A percentile compares a stretch with the other conserved stretches of the same genome.
Evolutionary conservation across 805 yeast genomes (phyloP).

Genomic region (Cyberlindnera veronae): DNA sequence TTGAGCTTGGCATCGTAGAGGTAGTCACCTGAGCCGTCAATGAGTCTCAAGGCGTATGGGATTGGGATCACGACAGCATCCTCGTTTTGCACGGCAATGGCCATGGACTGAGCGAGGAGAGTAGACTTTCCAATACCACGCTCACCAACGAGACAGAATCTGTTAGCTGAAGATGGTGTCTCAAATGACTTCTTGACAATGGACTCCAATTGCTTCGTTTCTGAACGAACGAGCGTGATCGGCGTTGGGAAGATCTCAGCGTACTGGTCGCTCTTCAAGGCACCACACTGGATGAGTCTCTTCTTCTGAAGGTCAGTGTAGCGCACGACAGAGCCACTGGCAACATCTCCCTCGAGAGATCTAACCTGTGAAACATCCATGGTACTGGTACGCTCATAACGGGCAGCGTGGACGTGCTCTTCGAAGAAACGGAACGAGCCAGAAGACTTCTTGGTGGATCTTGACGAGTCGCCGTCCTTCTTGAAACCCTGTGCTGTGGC

Average conservation of each 20-base stretch:
- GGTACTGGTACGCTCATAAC: constrained; percentile 18
- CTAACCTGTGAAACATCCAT: constrained; percentile 25
- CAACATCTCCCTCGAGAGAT: constrained; percentile 17
- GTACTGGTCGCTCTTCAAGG: constrained; percentile 65
- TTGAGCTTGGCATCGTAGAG: constrained; percentile 45
- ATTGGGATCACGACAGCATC: constrained; percentile 56
- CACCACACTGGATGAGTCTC: constrained; percentile 50
- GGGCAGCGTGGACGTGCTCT: constrained; percentile 26
- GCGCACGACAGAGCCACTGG: constrained; percentile 31
- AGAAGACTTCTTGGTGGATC: constrained; percentile 16
- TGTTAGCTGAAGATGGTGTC: constrained; percentile 38
- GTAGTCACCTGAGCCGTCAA: constrained; percentile 75
- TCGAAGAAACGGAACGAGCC: constrained; percentile 21
- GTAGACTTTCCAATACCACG: constrained; percentile 81
- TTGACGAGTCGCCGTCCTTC: constrained; percentile 11
- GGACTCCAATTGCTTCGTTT: constrained; percentile 38
- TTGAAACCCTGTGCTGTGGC: constrained; percentile 18
- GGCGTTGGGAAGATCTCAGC: constrained; percentile 64
- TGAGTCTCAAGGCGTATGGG: constrained; percentile 54
- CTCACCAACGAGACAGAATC: constrained; percentile 60
- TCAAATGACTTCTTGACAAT: constrained; percentile 35
- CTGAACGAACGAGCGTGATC: constrained; percentile 51
- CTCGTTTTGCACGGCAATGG: constrained; percentile 42
- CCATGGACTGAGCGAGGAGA: constrained; percentile 63
- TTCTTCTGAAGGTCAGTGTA: constrained; percentile 39